These are phyloP conservation scores for Cladosporium phlei DNA, from an alignment of 2,329 filamentous ascomycete genomes.

Conservation along the genomic window DNA sequence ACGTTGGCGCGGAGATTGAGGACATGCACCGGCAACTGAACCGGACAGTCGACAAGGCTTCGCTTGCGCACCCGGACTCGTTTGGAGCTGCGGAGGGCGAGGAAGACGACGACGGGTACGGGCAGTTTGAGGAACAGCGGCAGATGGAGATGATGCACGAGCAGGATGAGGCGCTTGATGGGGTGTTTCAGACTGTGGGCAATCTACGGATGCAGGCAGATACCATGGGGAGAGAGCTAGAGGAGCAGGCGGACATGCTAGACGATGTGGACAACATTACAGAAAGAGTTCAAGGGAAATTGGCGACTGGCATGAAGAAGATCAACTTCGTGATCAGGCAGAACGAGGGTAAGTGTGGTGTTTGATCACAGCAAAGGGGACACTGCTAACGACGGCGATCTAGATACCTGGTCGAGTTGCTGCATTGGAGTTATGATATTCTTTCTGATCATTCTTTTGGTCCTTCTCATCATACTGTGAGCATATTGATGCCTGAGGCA, in stretches of 20 bases:
- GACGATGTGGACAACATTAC: constrained; percentile 78
- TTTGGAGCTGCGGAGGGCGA: constrained; percentile 36
- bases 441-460: constrained; percentile 77
- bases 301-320: constrained; percentile 82
- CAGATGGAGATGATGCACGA: constrained; percentile 90
- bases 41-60: constrained; percentile 52
- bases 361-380: constrained; percentile 14
- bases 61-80: constrained; percentile 56
- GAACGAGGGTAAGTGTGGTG: constrained; percentile 69
- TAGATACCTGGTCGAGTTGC: constrained; percentile 72
- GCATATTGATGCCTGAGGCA: constrained; percentile 10
- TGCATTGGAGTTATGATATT: constrained; percentile 87
- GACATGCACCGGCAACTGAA: constrained; percentile 80
- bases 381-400: constrained; percentile 17
- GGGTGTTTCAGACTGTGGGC: constrained; percentile 87
- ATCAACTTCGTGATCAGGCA: constrained; percentile 76
- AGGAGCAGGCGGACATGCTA: constrained; percentile 88
- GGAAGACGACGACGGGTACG: constrained; percentile 54
- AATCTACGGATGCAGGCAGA: constrained; percentile 86
- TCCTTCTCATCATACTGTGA: constrained; percentile 67
- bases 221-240: constrained; percentile 92
- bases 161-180: constrained; percentile 88
- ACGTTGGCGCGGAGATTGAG: constrained; percentile 83
- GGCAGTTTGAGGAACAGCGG: constrained; percentile 74
- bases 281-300: constrained; percentile 78